Base-by-base conservation (phyloP, 208 protist genomes). In the Phytomonas francai region DNA sequence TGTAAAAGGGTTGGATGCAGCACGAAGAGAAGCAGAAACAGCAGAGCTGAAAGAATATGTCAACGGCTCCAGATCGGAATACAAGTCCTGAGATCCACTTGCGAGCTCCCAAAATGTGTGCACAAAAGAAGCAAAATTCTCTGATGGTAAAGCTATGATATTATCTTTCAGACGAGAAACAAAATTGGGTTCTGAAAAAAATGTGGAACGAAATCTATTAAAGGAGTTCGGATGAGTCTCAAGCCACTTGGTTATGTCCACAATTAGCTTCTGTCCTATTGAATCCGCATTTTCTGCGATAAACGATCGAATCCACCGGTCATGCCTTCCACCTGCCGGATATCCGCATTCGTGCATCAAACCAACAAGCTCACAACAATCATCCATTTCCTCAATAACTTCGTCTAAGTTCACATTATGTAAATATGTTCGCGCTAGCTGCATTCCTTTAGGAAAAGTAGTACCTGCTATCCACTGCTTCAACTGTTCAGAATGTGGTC, bases 401-500 rank as follows among this genome's bases (percentile, higher is more conserved):
- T 63, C 65, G 27, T 67, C 5, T 2, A 79, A 34, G 16, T 73
- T 49, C 31, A 79, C 63, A 34, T 72, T 73, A 30, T 56, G 66
- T 14, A 79, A 14, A 58, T 79, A 76, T 31, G 45, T 68, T 5
- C 75, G 69, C 11, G 75, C 75, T 28, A 72, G 58, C 0, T 63
- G 49, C 19, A 79, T 68, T 9, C 27, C 34, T 16, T 59, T 76
- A 28, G 58, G n/a, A 54, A 84, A 78, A 45, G 65, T 30, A 28
- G 81, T 63, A n/a, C 49, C 61, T 1, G 83, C 81, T 68, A 88
- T 73, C 78, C 80, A 88, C 7, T 63, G 58, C 62, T 89, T 85
- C 14, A 91, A 68, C 54, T 84, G 80, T 74, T 86, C 82, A 8
- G 80, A 81, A 70, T 91, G 85, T 31, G 78, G 74, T 8, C 79